Base-by-base conservation (phyloP, 192 early-diverging fungal species). In the Phycomyces blakesleeanus region DNA sequence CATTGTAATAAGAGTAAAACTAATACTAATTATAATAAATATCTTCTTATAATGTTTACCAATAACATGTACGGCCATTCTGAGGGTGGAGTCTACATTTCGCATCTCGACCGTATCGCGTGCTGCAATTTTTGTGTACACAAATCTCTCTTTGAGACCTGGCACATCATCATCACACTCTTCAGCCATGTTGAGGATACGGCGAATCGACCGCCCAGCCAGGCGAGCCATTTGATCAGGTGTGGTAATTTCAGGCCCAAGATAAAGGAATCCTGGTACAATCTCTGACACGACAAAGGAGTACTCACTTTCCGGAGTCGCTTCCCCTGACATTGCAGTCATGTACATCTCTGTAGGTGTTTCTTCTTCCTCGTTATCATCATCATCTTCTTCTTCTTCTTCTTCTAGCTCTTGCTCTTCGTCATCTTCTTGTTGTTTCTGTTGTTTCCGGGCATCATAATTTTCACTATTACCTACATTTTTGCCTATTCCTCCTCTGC, bases 141-240 rank as follows among this genome's bases (percentile, higher is more conserved):
- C 61, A 29, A 79, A 75, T 8, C 61, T 58, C 7, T 72, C 59
- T 53, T 74, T 73, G 15, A 80, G 49, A 2, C 67, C 64, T 25
- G 68, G 66, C n/a, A 80, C 69, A 53, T 52, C 53, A 70, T 86
- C 81, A 21, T 79, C 65, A 49, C 89, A 85, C 64, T 92, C 90
- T 15, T 71, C 79, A 2, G 90, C 90, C 88, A 92, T 89, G 62
- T 92, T 92, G n/a, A 92, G 58, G 27, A 92, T 80, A 25, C 89
- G 81, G 38, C 84, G 87, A 34, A 92, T 80, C 4, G 80, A 79
- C 26, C 84, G 56, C 37, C 58, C 27, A 14, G 81, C 52, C 37
- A 92, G 63, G 56, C 80, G 76, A n/a, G 73, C 64, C 3, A 84
- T 71, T 22, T 82, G 81, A 42, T 84, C 74, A 6, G 68, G 47